Conservation (phyloP, 2,329 filamentous ascomycete genomes). For the Colletotrichum eleusines region DNA sequence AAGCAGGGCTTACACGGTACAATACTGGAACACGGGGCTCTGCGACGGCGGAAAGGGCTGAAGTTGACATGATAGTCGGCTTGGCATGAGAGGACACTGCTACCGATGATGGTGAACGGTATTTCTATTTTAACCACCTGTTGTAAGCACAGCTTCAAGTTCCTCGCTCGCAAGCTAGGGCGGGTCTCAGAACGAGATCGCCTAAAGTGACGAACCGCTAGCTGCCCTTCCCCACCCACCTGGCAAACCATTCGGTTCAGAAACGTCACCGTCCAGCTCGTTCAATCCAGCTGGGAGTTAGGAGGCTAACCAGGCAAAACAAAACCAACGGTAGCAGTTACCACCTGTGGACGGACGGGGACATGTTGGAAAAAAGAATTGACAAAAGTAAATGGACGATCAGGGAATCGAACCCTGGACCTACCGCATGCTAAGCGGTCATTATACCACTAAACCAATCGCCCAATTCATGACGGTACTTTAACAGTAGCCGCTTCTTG, state of each 20-base stretch:
- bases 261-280: neutral
- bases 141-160: neutral
- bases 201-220: no score
- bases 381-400: neutral
- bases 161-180: no score
- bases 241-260: neutral
- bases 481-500: neutral
- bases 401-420: neutral
- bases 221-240: no score
- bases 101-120: no score
- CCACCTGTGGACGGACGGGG: no score
- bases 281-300: no score
- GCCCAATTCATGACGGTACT: neutral
- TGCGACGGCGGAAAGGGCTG: constrained; percentile 24
- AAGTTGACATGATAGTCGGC: neutral
- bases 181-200: no score
- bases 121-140: constrained; percentile 3
- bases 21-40: constrained; percentile 18
- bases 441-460: constrained; percentile 3
- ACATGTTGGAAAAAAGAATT: neutral
- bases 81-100: neutral
- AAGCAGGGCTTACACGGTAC: neutral
- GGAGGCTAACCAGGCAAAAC: neutral
- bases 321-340: neutral
- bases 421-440: constrained; percentile 2